phyloP scores from a whole-genome alignment of 208 protist species.

The Crithidia bombi region DNA sequence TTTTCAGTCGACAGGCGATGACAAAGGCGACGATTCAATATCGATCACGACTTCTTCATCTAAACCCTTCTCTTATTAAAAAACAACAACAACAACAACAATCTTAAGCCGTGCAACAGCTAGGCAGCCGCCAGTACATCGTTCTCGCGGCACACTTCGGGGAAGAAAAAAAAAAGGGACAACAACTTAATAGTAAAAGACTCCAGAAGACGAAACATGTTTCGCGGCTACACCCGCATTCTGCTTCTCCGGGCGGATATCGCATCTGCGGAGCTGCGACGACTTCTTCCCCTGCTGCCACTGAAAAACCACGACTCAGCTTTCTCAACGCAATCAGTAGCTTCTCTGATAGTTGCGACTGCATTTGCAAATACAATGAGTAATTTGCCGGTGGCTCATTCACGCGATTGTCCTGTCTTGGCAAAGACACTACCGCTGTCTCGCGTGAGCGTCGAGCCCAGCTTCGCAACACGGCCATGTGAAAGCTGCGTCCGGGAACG shows the following conservation, averaged over 20 bases:
- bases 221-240: constrained; percentile 10
- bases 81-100: too few species aligned
- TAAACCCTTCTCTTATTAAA: too few species aligned
- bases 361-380: constrained; percentile 26
- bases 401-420: constrained; percentile 64
- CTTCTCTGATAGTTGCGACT: constrained; percentile 48
- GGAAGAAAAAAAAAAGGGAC: too few species aligned
- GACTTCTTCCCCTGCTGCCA: constrained; percentile 34
- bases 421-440: constrained; percentile 50
- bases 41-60: too few species aligned
- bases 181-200: too few species aligned
- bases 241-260: constrained; percentile 17
- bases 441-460: constrained; percentile 39
- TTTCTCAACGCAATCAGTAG: constrained; percentile 20
- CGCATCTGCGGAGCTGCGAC: constrained; percentile 28
- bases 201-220: constrained; percentile 1
- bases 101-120: too few species aligned
- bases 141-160: too few species aligned
- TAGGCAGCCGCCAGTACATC: too few species aligned
- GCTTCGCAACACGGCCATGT: constrained; percentile 64
- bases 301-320: neutral
- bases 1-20: too few species aligned
- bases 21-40: too few species aligned
- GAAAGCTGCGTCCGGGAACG: constrained; percentile 52
- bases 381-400: constrained; percentile 21